Conservation (phyloP, 768 basidiomycete genomes). For the Rhodotorula paludigena region DNA sequence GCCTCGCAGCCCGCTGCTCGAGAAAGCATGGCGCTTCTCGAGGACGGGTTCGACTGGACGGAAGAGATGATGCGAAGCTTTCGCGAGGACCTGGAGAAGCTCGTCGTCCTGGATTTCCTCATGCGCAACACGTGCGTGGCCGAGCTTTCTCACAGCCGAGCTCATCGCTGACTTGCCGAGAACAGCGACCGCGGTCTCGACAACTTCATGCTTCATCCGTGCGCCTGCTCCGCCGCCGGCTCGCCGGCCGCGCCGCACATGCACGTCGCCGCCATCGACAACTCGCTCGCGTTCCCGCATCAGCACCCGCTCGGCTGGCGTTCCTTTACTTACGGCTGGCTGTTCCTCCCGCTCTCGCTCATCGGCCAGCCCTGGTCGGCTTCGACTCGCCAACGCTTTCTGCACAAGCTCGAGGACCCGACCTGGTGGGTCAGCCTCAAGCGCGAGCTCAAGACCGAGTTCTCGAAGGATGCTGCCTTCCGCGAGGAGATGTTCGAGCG, state of each 20-base stretch:
- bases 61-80: constrained; percentile 71
- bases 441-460: constrained; percentile 66
- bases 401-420: constrained; percentile 75
- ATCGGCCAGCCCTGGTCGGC: constrained; percentile 65
- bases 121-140: constrained; percentile 87
- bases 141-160: neutral
- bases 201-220: constrained; percentile 42
- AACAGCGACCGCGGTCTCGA: constrained; percentile 26
- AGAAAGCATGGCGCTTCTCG: constrained; percentile 50
- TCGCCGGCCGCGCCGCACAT: constrained; percentile 58
- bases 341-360: constrained; percentile 40
- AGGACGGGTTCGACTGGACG: constrained; percentile 58
- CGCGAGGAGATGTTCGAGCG: constrained; percentile 52
- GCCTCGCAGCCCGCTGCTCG: constrained; percentile 67
- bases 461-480: constrained; percentile 68
- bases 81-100: constrained; percentile 82
- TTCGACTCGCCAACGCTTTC: constrained; percentile 71
- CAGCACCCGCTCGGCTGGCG: constrained; percentile 75
- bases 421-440: constrained; percentile 87
- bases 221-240: neutral
- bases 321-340: constrained; percentile 63
- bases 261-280: constrained; percentile 88
- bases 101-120: constrained; percentile 82
- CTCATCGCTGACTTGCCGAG: neutral
- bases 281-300: constrained; percentile 85